Evolutionary conservation across 2,329 filamentous ascomycete genomes (phyloP).

Genomic region (Cladosporium oxysporum): DNA sequence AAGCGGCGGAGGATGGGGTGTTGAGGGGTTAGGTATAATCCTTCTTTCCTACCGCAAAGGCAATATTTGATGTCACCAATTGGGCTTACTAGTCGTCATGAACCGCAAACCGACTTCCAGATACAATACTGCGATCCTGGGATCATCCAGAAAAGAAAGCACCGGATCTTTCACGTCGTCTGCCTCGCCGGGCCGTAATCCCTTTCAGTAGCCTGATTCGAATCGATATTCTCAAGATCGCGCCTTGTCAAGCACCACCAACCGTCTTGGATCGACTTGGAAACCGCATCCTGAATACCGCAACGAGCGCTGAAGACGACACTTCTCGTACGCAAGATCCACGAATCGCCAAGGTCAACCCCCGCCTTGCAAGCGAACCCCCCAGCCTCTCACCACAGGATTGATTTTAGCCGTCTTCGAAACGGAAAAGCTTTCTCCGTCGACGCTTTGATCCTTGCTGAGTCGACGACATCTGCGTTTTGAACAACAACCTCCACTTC

Average conservation of each 20-base stretch:
- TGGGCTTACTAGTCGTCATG: neutral
- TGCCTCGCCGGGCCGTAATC: neutral
- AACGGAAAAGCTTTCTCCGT: conserved; percentile 16
- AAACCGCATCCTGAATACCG: neutral
- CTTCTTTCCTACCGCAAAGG: neutral
- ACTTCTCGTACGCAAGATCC: neutral
- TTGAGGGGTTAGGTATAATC: neutral
- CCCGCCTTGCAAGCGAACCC: conserved; percentile 16
- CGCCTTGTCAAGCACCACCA: neutral
- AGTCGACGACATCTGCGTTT: neutral
- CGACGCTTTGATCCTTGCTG: neutral
- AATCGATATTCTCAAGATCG: neutral
- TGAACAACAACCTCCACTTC: neutral
- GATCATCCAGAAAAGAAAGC: neutral
- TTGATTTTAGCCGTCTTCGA: conserved; percentile 14
- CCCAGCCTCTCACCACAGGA: conserved; percentile 5
- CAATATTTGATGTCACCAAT: too few relatives aligned
- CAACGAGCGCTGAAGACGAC: neutral
- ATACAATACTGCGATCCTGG: neutral
- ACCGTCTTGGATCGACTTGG: neutral
- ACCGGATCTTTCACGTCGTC: neutral
- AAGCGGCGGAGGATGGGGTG: neutral
- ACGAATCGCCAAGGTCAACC: conserved; percentile 8
- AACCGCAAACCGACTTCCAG: neutral
- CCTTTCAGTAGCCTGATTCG: neutral